Percentiles rank a stretch among this genome's conserved stretches.
These are phyloP conservation scores for Fusarium sp. DNA, from an alignment of 2,329 filamentous ascomycete genomes.

Conservation along the genomic window DNA sequence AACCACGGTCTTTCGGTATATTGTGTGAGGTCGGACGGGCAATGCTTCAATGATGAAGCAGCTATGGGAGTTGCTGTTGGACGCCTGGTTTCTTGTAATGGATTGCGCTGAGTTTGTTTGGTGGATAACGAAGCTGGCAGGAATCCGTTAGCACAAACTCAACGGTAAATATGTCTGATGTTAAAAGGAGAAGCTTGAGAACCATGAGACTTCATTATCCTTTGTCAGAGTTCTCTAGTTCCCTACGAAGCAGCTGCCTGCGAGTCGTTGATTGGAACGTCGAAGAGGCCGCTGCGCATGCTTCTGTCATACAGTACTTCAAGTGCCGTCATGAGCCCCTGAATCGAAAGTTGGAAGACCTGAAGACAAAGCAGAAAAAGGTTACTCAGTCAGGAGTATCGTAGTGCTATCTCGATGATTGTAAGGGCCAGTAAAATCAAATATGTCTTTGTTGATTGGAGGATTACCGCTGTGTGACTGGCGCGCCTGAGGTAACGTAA, in stretches of 20 bases:
- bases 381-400: not conserved
- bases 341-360: not conserved
- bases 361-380: not conserved
- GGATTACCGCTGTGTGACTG: not conserved
- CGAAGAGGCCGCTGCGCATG: not conserved
- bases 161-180: not conserved
- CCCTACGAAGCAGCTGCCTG: not conserved
- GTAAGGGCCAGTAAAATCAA: not conserved
- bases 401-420: too few relatives aligned
- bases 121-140: too few relatives aligned
- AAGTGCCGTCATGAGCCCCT: too few relatives aligned
- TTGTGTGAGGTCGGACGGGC: too few relatives aligned
- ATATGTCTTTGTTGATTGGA: not conserved
- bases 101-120: too few relatives aligned
- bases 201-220: too few relatives aligned
- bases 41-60: too few relatives aligned
- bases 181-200: accelerated
- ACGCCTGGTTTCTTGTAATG: too few relatives aligned
- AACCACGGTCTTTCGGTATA: too few relatives aligned
- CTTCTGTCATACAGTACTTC: not conserved
- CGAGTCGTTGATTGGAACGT: not conserved
- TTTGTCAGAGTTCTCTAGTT: too few relatives aligned
- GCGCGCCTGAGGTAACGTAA: not conserved
- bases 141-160: too few relatives aligned
- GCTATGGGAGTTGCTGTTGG: too few relatives aligned